phyloP scores from a whole-genome alignment of 2,329 filamentous ascomycete genomes.

The Septoria linicola region DNA sequence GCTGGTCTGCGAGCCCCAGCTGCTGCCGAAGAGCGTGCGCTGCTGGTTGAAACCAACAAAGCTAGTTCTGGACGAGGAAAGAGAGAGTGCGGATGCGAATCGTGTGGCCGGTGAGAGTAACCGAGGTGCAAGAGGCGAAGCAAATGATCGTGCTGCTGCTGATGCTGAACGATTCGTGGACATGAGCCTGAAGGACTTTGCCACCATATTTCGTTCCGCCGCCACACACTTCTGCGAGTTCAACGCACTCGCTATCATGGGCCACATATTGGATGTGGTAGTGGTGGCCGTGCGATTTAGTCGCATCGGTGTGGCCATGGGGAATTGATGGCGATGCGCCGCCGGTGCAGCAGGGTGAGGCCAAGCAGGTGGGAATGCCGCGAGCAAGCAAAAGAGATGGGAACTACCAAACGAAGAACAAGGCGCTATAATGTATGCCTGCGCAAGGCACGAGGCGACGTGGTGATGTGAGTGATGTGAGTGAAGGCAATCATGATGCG shows the following conservation, averaged over 20 bases:
- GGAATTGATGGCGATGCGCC: slow-evolving; percentile 23
- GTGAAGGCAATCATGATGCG: too few relatives aligned
- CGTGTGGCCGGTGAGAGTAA: too few relatives aligned
- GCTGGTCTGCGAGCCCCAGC: slow-evolving; percentile 42
- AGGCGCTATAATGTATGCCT: too few relatives aligned
- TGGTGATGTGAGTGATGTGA: too few relatives aligned
- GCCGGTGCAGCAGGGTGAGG: slow-evolving; percentile 6
- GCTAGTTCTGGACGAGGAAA: slow-evolving; percentile 19
- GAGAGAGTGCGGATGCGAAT: slow-evolving; percentile 28
- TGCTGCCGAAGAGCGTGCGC: slow-evolving; percentile 45
- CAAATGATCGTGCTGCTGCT: slow-evolving; percentile 31
- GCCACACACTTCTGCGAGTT: slow-evolving; percentile 31
- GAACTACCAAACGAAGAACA: too few relatives aligned
- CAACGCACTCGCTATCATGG: slow-evolving; percentile 41
- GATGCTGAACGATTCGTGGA: slow-evolving; percentile 23
- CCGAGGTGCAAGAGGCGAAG: slow-evolving; percentile 31
- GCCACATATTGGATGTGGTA: slow-evolving; percentile 44
- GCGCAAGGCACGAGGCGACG: too few relatives aligned
- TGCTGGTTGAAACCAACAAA: slow-evolving; percentile 44
- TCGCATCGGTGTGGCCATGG: slow-evolving; percentile 52
- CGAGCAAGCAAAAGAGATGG: slow-evolving; percentile 1
- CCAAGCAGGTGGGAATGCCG: slow-evolving; percentile 1
- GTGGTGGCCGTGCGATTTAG: slow-evolving; percentile 48
- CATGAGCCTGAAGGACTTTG: slow-evolving; percentile 38
- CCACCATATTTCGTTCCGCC: not conserved